Base-by-base conservation (phyloP, 768 basidiomycete species). In the Erythrobasidium yunnanense region DNA sequence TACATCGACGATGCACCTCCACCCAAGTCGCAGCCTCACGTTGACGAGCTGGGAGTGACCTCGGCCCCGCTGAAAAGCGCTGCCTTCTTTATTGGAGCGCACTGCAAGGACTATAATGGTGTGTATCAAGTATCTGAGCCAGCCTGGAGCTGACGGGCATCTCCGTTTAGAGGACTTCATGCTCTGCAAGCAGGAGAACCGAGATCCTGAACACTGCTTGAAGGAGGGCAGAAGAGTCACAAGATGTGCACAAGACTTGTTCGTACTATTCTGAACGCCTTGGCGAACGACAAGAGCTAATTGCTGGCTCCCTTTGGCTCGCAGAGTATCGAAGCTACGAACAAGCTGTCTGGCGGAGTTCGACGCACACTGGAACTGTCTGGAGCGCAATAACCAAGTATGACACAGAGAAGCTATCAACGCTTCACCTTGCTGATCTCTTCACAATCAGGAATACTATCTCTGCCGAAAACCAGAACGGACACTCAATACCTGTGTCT, bases 101-200 rank as follows among this genome's bases (percentile, higher is more conserved):
- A 89, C 76, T 99, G 93, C 83, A 90, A 90, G 78, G 88, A 90
- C 65, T 93, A 84, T 79, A 97, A 93, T 78, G 93, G 93, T 96
- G 68, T 46, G 71, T 27, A 11, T 27, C 17, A 4, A 1, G 66
- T 33, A 45, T 4, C 23, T 30, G 20, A 32, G 30, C 2, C n/a
- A 15, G n/a, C 18, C 30, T 5, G 7, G 35, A 11, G n/a, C 55
- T 65, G n/a, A 55, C 22, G 8, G 11, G 22, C 6, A 18, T 8
- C 0, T n/a, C 33, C 3, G 6, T 18, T 32, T 74, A 88, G 88
- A 90, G 82, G 87, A 90, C 79, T 90, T 89, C 73, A 93, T 97
- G 90, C 86, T 96, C 57, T 99, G 95, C 83, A 97, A 97, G 79
- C 80, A 83, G 23, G 92, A 96, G 80, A 86, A 82, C 74, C 82